Conservation (phyloP, 805 yeast species). For the Starmerella scarabaei region DNA sequence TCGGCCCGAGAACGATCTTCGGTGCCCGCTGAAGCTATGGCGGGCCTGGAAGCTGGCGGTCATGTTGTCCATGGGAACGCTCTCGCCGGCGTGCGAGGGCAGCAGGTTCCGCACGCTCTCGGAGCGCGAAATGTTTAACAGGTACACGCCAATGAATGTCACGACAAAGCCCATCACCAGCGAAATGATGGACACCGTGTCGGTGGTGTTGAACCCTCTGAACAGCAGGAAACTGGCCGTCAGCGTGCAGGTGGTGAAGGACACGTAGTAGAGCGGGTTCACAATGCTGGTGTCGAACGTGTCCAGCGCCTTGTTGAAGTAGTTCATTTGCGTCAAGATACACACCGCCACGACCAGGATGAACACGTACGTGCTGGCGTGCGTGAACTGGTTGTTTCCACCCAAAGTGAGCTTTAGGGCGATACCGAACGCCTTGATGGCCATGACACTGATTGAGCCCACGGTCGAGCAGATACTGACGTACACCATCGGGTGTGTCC, state of each 20-base stretch:
- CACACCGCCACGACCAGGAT: slow-evolving; percentile 65
- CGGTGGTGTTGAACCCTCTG: slow-evolving; percentile 74
- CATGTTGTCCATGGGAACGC: slow-evolving; percentile 73
- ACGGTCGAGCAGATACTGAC: slow-evolving; percentile 81
- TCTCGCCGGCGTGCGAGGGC: slow-evolving; percentile 46
- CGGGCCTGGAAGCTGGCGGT: slow-evolving; percentile 66
- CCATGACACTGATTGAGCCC: slow-evolving; percentile 82
- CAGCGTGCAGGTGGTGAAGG: slow-evolving; percentile 79
- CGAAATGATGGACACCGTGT: slow-evolving; percentile 66
- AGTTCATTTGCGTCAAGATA: slow-evolving; percentile 84
- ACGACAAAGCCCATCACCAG: slow-evolving; percentile 73
- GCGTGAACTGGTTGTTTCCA: slow-evolving; percentile 81
- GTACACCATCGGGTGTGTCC: slow-evolving; percentile 74
- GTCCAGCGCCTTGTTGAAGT: slow-evolving; percentile 83
- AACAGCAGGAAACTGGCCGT: slow-evolving; percentile 76
- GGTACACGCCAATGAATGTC: slow-evolving; percentile 76
- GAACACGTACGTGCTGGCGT: slow-evolving; percentile 71
- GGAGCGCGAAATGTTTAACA: slow-evolving; percentile 61
- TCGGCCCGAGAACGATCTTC: slow-evolving; percentile 23
- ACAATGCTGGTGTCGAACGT: slow-evolving; percentile 88
- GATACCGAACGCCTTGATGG: slow-evolving; percentile 86
- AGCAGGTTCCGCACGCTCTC: slow-evolving; percentile 25
- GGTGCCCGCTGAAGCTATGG: slow-evolving; percentile 51
- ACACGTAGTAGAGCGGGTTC: slow-evolving; percentile 79
- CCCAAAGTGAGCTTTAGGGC: slow-evolving; percentile 72